Percentiles rank a stretch among this genome's conserved stretches.
Conservation (phyloP, 208 protist genomes). For the Strigomonas oncopelti region DNA sequence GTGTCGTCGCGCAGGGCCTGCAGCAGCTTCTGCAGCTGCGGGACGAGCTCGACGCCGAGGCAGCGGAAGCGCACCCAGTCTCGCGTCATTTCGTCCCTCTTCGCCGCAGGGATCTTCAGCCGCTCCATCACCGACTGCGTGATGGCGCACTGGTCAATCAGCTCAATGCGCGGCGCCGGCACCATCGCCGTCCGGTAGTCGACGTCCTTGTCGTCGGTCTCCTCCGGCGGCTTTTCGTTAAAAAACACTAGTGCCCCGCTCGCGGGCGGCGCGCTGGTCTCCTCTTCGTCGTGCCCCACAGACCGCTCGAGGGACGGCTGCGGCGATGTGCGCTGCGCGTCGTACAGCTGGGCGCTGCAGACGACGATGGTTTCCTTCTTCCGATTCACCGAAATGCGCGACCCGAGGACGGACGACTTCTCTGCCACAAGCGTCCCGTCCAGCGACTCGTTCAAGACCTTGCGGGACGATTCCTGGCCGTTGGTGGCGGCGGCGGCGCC, state of each 20-base stretch:
- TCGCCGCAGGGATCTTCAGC: neutral
- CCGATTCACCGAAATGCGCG: constrained; percentile 7
- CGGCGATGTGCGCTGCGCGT: neutral
- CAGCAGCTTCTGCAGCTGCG: constrained; percentile 24
- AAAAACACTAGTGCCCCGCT: constrained; percentile 1
- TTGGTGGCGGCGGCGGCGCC: neutral
- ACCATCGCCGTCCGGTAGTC: constrained; percentile 3
- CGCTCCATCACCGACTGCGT: neutral
- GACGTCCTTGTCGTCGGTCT: neutral
- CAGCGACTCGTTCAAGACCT: neutral
- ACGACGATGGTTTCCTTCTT: constrained; percentile 14
- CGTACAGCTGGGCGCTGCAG: constrained; percentile 6
- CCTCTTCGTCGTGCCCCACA: neutral
- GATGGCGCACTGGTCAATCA: constrained; percentile 7
- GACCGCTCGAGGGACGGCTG: neutral
- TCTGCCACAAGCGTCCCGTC: neutral
- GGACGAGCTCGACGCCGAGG: constrained; percentile 27
- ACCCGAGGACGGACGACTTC: neutral
- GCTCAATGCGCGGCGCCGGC: constrained; percentile 4
- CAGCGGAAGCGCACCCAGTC: constrained; percentile 39
- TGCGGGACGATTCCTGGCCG: neutral
- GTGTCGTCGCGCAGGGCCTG: constrained; percentile 21
- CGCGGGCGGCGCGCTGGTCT: neutral
- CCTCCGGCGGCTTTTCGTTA: neutral
- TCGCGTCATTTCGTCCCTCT: constrained; percentile 19